These are phyloP conservation scores for Ophiocytium majus DNA, from an alignment of 352 stramenopile genomes.

Conservation along the genomic window DNA sequence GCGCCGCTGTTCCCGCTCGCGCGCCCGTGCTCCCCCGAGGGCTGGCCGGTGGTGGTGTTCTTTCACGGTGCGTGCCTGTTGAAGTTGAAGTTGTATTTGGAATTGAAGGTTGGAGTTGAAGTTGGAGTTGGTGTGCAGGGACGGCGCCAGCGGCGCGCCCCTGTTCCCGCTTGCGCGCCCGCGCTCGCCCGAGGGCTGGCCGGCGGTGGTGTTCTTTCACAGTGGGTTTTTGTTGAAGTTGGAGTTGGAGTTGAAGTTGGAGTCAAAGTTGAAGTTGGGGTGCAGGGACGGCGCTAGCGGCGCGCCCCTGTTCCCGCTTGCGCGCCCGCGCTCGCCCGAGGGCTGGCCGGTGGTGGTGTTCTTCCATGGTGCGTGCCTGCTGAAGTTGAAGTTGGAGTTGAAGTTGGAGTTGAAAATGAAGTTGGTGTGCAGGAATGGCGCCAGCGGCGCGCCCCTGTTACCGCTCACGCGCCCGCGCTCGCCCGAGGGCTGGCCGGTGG, in stretches of 20 bases:
- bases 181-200: too few relatives aligned
- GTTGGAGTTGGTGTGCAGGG: too few relatives aligned
- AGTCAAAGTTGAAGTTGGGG: too few relatives aligned
- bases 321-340: neutral
- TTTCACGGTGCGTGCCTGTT: neutral
- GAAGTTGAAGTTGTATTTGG: neutral
- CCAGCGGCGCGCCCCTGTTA: too few relatives aligned
- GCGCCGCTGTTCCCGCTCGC: neutral
- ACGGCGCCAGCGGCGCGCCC: too few relatives aligned
- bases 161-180: too few relatives aligned
- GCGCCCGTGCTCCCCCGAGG: neutral
- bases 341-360: constrained; percentile 1
- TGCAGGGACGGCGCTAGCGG: neutral
- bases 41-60: constrained; percentile 13
- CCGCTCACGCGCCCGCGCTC: too few relatives aligned
- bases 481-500: too few relatives aligned
- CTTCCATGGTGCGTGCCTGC: neutral
- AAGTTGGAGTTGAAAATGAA: too few relatives aligned
- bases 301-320: neutral
- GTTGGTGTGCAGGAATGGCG: too few relatives aligned
- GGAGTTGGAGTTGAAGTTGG: too few relatives aligned
- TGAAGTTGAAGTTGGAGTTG: neutral
- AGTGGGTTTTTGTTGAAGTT: neutral
- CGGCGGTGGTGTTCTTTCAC: neutral
- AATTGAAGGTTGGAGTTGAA: too few relatives aligned